Conservation (phyloP, 176 grass and related monocot species). For the Triticum aestivum region IWGSC_CS_RefSeq_v2.1 NC_057808.1:69065041-69065540, state of each 20-base stretch:
- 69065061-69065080: not conserved
- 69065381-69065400: conserved; percentile 87
- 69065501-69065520: conserved; percentile 5
- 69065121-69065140: not conserved
- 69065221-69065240: conserved; percentile 13
- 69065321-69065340: conserved; percentile 98
- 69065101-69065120: not conserved
- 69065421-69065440: conserved; percentile 65
- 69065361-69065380: conserved; percentile 91
- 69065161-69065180: not conserved
- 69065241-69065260: conserved; percentile 98
- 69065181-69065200: not conserved
- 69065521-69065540: not conserved
- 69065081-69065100: not conserved
- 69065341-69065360: conserved; percentile 86
- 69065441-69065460: conserved; percentile 13
- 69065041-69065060: not conserved
- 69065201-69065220: not conserved
- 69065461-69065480: conserved; percentile 8
- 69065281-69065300: conserved; percentile 82
- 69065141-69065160: not conserved
- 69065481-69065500: conserved; percentile 1
- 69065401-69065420: conserved; percentile 78
- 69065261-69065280: conserved; percentile 98
- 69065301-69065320: conserved; percentile 97